phyloP scores from a whole-genome alignment of 495 filamentous ascomycete species.

The Xylaria intraflava region DNA sequence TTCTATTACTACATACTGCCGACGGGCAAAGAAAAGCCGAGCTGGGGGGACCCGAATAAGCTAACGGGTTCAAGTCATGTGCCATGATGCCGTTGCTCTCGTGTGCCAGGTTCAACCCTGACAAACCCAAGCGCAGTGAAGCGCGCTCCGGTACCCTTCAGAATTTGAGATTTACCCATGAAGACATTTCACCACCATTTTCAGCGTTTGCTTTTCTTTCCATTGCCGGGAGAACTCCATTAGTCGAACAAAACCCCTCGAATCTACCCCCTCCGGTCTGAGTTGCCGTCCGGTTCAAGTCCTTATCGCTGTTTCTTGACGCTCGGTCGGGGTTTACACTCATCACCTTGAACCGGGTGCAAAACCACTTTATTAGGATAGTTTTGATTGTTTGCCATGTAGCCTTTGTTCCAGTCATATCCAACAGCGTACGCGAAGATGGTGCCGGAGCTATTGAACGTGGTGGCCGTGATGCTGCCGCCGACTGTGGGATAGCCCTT shows the following conservation, averaged over 20 bases:
- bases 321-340: constrained; percentile 72
- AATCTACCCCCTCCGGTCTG: not conserved
- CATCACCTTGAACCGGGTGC: constrained; percentile 67
- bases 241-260: too few relatives aligned
- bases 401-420: constrained; percentile 95
- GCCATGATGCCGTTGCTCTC: not conserved
- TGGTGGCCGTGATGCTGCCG: constrained; percentile 69
- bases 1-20: not conserved
- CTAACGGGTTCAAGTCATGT: too few relatives aligned
- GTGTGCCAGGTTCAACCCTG: not conserved
- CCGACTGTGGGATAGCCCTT: constrained; percentile 84
- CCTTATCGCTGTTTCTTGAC: constrained; percentile 64
- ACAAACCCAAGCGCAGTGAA: not conserved
- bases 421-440: constrained; percentile 88
- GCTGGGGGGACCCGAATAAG: too few relatives aligned
- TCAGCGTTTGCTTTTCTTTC: too few relatives aligned
- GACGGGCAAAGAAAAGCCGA: not conserved
- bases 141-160: not conserved
- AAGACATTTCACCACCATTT: too few relatives aligned
- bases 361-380: constrained; percentile 80
- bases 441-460: constrained; percentile 67
- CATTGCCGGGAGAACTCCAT: too few relatives aligned
- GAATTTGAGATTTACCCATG: too few relatives aligned
- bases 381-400: constrained; percentile 60
- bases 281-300: not conserved